Conservation (phyloP, 2,329 filamentous ascomycete genomes). For the Aureobasidium namibiae region DNA sequence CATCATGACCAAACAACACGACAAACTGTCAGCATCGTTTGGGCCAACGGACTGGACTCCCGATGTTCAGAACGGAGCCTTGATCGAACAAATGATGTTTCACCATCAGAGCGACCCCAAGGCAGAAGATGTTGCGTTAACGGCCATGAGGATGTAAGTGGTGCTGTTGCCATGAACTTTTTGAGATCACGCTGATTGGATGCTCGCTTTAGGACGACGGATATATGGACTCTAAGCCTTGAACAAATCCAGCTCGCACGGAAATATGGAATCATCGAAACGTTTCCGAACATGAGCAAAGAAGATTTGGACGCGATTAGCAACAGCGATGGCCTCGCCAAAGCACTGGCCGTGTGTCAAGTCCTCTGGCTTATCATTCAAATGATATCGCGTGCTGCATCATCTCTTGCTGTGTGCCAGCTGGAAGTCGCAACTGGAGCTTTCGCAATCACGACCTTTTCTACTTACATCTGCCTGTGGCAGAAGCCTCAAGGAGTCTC, state of each 20-base stretch:
- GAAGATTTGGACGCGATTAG: constrained; percentile 3
- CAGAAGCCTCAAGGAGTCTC: not conserved
- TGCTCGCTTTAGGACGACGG: too few species aligned
- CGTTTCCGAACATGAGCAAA: constrained; percentile 1
- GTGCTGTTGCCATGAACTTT: too few species aligned
- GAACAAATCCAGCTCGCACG: not conserved
- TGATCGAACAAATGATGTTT: not conserved
- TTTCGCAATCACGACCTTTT: not conserved
- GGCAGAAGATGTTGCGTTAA: not conserved
- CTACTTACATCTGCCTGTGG: not conserved
- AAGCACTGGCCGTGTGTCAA: constrained; percentile 9
- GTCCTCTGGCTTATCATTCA: constrained; percentile 9
- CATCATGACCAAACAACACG: not conserved
- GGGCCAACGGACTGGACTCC: not conserved
- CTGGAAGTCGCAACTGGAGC: not conserved
- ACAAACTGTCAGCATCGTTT: not conserved
- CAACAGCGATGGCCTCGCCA: constrained; percentile 8
- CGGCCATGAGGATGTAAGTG: not conserved
- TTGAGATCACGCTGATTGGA: too few species aligned
- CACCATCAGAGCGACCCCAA: not conserved
- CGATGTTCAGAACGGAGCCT: not conserved
- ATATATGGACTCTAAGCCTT: not conserved
- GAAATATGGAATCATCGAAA: not conserved
- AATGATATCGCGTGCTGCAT: not conserved
- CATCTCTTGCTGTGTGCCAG: not conserved